These are phyloP conservation scores for Odontarrhena argentea DNA, from an alignment of 345 rosid species.

Conservation along the genomic window DNA sequence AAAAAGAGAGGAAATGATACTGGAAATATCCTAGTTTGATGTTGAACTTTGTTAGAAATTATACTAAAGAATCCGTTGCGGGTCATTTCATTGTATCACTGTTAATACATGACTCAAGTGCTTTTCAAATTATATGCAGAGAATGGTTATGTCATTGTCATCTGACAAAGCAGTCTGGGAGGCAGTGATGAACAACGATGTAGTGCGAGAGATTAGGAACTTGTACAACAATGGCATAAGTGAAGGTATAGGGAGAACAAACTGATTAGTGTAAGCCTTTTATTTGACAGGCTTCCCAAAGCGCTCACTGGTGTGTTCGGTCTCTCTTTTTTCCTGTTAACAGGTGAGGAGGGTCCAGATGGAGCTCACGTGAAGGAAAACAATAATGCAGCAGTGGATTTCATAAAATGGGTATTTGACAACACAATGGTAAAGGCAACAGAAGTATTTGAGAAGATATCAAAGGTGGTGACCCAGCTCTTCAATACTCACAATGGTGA, in stretches of 20 bases:
- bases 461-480: slow-evolving; percentile 48
- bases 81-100: background rate
- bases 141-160: slow-evolving; percentile 82
- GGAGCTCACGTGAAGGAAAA: slow-evolving; percentile 37
- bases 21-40: background rate
- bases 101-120: background rate
- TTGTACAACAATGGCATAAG: slow-evolving; percentile 55
- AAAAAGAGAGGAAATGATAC: no score
- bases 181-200: slow-evolving; percentile 84
- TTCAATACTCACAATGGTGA: slow-evolving; percentile 42
- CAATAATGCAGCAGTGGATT: slow-evolving; percentile 45
- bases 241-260: slow-evolving; percentile 29
- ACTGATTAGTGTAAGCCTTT: background rate
- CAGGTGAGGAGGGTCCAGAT: slow-evolving; percentile 47
- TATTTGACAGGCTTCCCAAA: background rate
- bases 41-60: background rate
- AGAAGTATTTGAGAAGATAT: slow-evolving; percentile 52
- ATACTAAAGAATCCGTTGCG: background rate
- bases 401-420: slow-evolving; percentile 62
- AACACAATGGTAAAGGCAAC: slow-evolving; percentile 53
- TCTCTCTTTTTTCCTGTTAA: background rate
- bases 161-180: slow-evolving; percentile 91
- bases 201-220: slow-evolving; percentile 69
- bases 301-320: slow-evolving; percentile 1
- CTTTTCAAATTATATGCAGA: slow-evolving; percentile 45